A percentile compares a stretch with the other conserved stretches of the same genome.
Evolutionary conservation across 2,329 filamentous ascomycete species (phyloP).

Genomic region (Chaetothyriales sp.): DNA sequence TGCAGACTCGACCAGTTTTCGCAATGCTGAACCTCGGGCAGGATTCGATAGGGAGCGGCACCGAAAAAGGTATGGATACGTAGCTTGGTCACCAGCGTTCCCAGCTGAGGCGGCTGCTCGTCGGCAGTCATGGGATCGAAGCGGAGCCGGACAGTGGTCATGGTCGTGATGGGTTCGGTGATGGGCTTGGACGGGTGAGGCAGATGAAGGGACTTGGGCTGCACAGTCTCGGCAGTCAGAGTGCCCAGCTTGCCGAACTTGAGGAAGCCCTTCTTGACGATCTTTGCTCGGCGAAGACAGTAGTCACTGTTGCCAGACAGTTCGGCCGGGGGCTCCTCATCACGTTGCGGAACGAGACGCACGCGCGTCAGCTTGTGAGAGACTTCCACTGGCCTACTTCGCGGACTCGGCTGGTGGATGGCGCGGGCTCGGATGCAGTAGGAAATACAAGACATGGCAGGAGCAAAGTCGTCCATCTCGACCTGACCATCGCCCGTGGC

Average conservation of each 20-base stretch:
- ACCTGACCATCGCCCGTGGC: constrained; percentile 35
- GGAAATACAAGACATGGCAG: constrained; percentile 45
- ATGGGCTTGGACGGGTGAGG: constrained; percentile 25
- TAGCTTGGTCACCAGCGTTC: constrained; percentile 38
- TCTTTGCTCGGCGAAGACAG: constrained; percentile 42
- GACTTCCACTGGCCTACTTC: constrained; percentile 32
- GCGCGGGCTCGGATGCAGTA: constrained; percentile 41
- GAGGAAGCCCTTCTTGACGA: constrained; percentile 44
- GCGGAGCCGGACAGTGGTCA: constrained; percentile 41
- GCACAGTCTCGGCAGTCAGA: constrained; percentile 40
- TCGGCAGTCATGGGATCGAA: constrained; percentile 42
- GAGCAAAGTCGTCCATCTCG: constrained; percentile 45
- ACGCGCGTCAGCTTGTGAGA: constrained; percentile 39
- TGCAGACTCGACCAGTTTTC: constrained; percentile 32
- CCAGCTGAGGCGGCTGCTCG: constrained; percentile 38
- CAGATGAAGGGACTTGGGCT: constrained; percentile 42
- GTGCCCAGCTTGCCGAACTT: constrained; percentile 42
- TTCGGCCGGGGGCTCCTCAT: constrained; percentile 45
- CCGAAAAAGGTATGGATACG: constrained; percentile 45
- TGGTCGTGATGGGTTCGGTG: constrained; percentile 34
- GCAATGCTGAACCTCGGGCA: constrained; percentile 31
- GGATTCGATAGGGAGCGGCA: constrained; percentile 33
- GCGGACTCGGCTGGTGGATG: constrained; percentile 24
- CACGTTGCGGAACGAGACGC: constrained; percentile 42
- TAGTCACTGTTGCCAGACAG: constrained; percentile 36